Base-by-base conservation (phyloP, 2,329 filamentous ascomycete species). In the Zymoseptoria brevis region DNA sequence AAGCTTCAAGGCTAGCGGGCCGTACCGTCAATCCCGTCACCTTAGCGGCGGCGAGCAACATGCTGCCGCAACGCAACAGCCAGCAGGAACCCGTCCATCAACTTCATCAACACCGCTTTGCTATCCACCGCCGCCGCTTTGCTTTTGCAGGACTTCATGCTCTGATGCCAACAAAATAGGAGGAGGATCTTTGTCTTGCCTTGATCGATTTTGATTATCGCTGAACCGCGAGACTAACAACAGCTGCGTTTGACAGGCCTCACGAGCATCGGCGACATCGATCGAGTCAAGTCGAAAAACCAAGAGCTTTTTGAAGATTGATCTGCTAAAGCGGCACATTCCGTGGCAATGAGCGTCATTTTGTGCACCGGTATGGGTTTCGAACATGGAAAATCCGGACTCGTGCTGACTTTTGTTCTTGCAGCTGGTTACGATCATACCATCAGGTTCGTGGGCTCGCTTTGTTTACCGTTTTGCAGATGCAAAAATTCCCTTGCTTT, bases 381-480 rank as follows among this genome's bases (percentile, higher is more conserved):
- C 22, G 22, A 24, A 24, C 4, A 24, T n/a, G 5, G 22, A 24
- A 24, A 4, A 24, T 4, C 5, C 5, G 22, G 13, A 8, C 19
- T 26, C 59, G 22, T 35, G 60, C 59, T 61, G 30, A 56, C 50
- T 53, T 49, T 7, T n/a, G 35, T 13, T 16, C 6, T 30, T 35
- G 55, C 71, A 67, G 87, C 87, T 70, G 87, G 86, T 63, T 89
- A 89, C 75, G 87, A 89, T 74, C 87, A 88, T 74, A 89, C 87
- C 29, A 89, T 90, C 64, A 81, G 86, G 86, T 88, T 78, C 68
- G 77, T 68, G 41, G 9, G 16, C 19, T 29, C 30, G 16, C 49
- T 55, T 19, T 49, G 22, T 29, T 53, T 30, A 29, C 22, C n/a
- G 51, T 22, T 24, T 16, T 13, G 8, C 22, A 30, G 51, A 13